Percentiles rank a stretch among this genome's conserved stretches.
phyloP scores from a whole-genome alignment of 2,329 filamentous ascomycete species.

The Fonsecaea erecta region DNA sequence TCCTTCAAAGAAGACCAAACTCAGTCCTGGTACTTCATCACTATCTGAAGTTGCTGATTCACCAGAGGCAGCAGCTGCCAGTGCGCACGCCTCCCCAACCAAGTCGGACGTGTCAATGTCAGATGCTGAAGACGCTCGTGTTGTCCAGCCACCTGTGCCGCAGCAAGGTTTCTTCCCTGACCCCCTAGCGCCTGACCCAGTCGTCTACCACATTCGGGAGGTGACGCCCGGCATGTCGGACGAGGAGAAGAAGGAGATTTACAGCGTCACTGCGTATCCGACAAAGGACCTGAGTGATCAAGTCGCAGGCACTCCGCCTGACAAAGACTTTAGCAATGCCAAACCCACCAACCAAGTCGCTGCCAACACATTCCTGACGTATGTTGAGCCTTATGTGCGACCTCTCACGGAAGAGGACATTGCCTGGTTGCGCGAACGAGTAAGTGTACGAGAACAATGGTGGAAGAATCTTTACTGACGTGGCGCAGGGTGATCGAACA shows the following conservation, averaged over 20 bases:
- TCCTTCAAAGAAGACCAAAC: conserved; percentile 39
- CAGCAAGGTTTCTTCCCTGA: conserved; percentile 92
- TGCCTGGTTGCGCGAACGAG: conserved; percentile 84
- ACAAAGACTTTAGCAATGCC: conserved; percentile 92
- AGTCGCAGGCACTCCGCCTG: conserved; percentile 85
- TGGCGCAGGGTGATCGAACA: conserved; percentile 72
- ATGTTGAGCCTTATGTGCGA: conserved; percentile 88
- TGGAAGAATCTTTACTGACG: conserved; percentile 4
- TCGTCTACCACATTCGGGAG: conserved; percentile 87
- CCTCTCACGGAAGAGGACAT: conserved; percentile 91
- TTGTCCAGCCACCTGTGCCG: conserved; percentile 64
- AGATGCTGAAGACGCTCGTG: conserved; percentile 49
- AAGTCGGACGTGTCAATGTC: conserved; percentile 66
- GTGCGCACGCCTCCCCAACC: conserved; percentile 65
- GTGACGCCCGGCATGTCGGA: conserved; percentile 76
- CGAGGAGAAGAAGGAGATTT: conserved; percentile 85
- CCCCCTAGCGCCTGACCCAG: conserved; percentile 86
- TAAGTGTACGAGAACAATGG: conserved; percentile 39
- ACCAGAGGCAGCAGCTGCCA: conserved; percentile 45
- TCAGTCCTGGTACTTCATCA: conserved; percentile 39
- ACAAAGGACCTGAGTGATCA: conserved; percentile 78
- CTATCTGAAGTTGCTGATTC: conserved; percentile 39
- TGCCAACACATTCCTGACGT: conserved; percentile 89
- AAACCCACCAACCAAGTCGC: conserved; percentile 95
- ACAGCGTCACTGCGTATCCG: conserved; percentile 84